Evolutionary conservation across 2,329 filamentous ascomycete genomes (phyloP), one percentile per base, ranked within the genome.

Genomic region (Dactylellina leptospora): DNA sequence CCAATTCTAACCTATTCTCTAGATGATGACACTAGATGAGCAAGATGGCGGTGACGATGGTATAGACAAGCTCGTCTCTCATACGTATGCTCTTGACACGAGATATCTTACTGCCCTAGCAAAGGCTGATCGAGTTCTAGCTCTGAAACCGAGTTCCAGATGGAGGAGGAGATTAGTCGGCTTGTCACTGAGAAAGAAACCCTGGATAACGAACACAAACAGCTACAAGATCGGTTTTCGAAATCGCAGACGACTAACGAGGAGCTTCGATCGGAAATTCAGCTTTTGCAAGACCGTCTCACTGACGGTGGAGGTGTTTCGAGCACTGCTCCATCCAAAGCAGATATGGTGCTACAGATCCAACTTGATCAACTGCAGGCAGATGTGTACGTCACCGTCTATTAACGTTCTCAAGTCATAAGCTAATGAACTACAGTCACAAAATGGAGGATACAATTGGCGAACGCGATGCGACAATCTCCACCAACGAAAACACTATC

Each of bases 151-250:
- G 76, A 77, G 38, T 77, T 77, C 53, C 63, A 75, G 16, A 75
- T 77, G 75, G 76, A 77, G 40, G 76, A 77, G 47, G 76, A 77
- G 48, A 76, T 77, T 62, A 75, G 74, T 33, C 73, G 76, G 28
- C 45, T 77, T 25, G 74, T 76, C 18, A 74, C 76, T 2, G 76
- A 77, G 30, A 76, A 76, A 40, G 76, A 77, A 27, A 73, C 74
- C 20, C 53, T 75, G 20, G 76, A 77, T 47, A 72, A 73, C 36
- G 74, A 77, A 38, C 75, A 76, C 28, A 73, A 76, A 50, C 59
- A 66, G 28, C 54, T 77, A 9, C 55, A 74, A 28, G 74, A 75
- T 50, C 71, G 72, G 22, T 71, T 76, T 20, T 71, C 70, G 16
- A 74, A 60, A 38, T 70, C 76, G 11, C 75, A 76, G 38, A 20